Base-by-base conservation (phyloP, 495 filamentous ascomycete species). In the Poronia punctata region DNA sequence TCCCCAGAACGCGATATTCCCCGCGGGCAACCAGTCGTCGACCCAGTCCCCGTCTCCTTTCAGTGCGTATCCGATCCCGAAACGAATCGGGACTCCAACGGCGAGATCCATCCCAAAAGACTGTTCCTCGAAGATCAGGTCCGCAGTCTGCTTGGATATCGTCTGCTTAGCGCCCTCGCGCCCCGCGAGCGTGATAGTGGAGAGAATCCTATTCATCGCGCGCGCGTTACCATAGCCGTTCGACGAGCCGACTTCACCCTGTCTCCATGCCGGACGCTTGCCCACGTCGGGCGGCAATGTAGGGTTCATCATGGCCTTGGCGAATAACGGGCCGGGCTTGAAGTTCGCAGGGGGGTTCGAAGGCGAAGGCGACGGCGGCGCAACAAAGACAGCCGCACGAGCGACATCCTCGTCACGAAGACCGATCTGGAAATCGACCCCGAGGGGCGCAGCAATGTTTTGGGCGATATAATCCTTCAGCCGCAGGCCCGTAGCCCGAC, bases 351-450 rank as follows among this genome's bases (percentile, higher is more conserved):
- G 24, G 9, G 33, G 8, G 1, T 21, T 27, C 6, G 20, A 19
- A 24, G 26, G 16, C 12, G 40, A 7, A 7, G 58, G 55, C 33
- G 26, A 21, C 12, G 40, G 7, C 10, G 58, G 55, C 7, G 52
- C 30, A 2, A 54, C 30, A 2, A 65, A 29, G 1, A 56, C 51
- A 0, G 60, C 57, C 17, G 64, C 52, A 3, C 67, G 60, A 1
- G 33, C 5, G 51, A 49, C 60, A 7, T 64, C 46, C 2, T 52
- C 46, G 12, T 71, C 57, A 1, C 52, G 25, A 0, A 61, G 36
- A 1, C 63, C 63, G 5, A 71, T 51, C 11, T 53, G 45, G 33
- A 66, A 72, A 36, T 71, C 68, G 1, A 67, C 68, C 4, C 44
- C 46, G 6, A 64, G 41, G 2, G 67, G 67, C 0, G 27, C 33